Base-by-base conservation (phyloP, 805 yeast genomes). In the Metschnikowia bowlesiae region DNA sequence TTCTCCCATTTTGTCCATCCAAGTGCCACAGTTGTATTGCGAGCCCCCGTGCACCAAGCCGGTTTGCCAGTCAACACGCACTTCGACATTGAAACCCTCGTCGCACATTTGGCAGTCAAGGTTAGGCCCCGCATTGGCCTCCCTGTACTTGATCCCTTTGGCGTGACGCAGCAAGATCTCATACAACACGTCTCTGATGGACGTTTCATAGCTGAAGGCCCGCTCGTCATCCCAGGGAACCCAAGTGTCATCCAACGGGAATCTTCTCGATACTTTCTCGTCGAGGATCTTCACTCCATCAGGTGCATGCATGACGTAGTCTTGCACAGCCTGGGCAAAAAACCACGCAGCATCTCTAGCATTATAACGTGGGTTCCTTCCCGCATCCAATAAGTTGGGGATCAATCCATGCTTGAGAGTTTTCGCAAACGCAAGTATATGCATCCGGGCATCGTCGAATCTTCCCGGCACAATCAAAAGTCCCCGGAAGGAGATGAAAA, bases 1-100 rank as follows among this genome's bases (percentile, higher is more conserved):
- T 70, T 94, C 98, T 28, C 99, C 99, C 98, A 92, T 92, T 70
- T 92, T 92, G 69, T 92, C 99, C 97, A 91, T 92, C 99, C 99
- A 92, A 0, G 99, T 94, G 22, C 99, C 99, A 72, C 99, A 92
- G 64, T 92, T 92, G 65, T 70, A 81, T 66, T 87, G 96, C 44
- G 88, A 87, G 1, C 99, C 98, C 42, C 98, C 99, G 65, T 82
- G 86, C 4, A 91, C 73, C 31, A 94, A 70, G 1, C 99, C 99
- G 10, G 87, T 90, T 0, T 72, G 61, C 97, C 97, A 92, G 65
- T 92, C 97, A 41, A 91, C 89, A 51, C 69, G 61, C 1, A 91
- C 79, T 55, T 81, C 79, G 41, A 92, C 91, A 64, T 92, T 86
- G 73, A 92, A 92, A 0, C 99, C 99, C 61, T 87, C 89, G 63